Evolutionary conservation across 371 early-diverging fungal species (phyloP), one percentile per base, ranked within the genome.

Genomic region (Encephalitozoon cuniculi): DNA sequence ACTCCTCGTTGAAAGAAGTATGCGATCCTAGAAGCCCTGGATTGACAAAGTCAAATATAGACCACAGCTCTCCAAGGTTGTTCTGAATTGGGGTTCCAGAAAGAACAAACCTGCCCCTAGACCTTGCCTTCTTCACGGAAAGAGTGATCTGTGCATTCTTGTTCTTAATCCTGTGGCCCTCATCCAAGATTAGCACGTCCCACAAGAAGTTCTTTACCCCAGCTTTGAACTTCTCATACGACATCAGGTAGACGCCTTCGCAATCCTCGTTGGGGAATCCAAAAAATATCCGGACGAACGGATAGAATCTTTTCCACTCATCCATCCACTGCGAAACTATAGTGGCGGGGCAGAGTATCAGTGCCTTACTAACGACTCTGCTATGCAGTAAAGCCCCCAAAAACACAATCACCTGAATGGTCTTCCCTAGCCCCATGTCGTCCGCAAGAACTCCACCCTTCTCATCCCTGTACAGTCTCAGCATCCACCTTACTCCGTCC

Each of bases 81-180:
- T 99, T 99, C 84, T 97, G 93, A 44, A 96, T 81, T 9, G 99
- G 99, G 0, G 99, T 99, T 67, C 99, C 99, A 0, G 97, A 96
- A 39, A 99, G 89, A 64, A 97, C 86, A 54, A 97, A 87, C 63
- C 95, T 89, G 79, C 94, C 91, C 64, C 89, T 86, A 41, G 93
- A 91, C 26, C 89, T 85, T 72, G 96, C 88, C 40, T 88, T 86
- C 68, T 94, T 89, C 15, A 97, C 90, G 23, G 94, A 91, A 81
- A 91, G 90, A 1, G 92, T 92, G 15, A 94, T 87, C 83, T 89
- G 88, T 0, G 93, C 92, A 84, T 94, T 94, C 84, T 93, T 94
- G 82, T 99, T 97, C 86, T 99, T 99, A 85, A 99, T 92, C 63
- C 96, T 90, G 81, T 99, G 99, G 0, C 96, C 97, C 86, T 99